These are phyloP conservation scores for Cyberlindnera euphorbiiphila DNA, from an alignment of 805 yeast genomes.

Conservation along the genomic window DNA sequence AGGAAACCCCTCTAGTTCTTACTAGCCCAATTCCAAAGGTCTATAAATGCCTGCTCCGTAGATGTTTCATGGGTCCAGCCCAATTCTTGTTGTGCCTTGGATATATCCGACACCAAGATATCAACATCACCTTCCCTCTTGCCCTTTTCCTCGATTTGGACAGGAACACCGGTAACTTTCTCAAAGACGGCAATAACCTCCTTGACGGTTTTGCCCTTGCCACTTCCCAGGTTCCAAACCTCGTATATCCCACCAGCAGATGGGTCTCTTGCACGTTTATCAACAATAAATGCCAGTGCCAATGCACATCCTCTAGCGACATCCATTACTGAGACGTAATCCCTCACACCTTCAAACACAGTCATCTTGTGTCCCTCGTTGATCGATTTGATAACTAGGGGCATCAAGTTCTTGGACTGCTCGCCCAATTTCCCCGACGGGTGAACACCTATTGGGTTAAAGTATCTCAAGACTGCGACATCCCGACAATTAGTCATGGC, in stretches of 20 bases:
- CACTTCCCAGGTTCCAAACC: slow-evolving; percentile 84
- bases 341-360: slow-evolving; percentile 75
- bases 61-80: slow-evolving; percentile 56
- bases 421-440: slow-evolving; percentile 79
- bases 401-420: slow-evolving; percentile 76
- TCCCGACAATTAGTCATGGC: slow-evolving; percentile 43
- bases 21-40: slow-evolving; percentile 74
- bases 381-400: slow-evolving; percentile 39
- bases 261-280: slow-evolving; percentile 17
- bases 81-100: slow-evolving; percentile 62
- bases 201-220: slow-evolving; percentile 73
- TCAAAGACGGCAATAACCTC: slow-evolving; percentile 66
- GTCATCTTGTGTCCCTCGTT: slow-evolving; percentile 54
- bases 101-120: slow-evolving; percentile 67
- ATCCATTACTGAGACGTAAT: slow-evolving; percentile 78
- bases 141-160: slow-evolving; percentile 62
- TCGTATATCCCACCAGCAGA: slow-evolving; percentile 47
- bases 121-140: slow-evolving; percentile 77
- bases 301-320: slow-evolving; percentile 75
- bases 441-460: slow-evolving; percentile 85
- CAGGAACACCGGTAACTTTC: slow-evolving; percentile 56
- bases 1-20: neutral
- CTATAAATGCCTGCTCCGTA: slow-evolving; percentile 62
- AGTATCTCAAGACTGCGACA: slow-evolving; percentile 60
- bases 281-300: slow-evolving; percentile 53